Evolutionary conservation across 164 flowering plant genomes (phyloP).

Genomic region (Piper betle): DNA sequence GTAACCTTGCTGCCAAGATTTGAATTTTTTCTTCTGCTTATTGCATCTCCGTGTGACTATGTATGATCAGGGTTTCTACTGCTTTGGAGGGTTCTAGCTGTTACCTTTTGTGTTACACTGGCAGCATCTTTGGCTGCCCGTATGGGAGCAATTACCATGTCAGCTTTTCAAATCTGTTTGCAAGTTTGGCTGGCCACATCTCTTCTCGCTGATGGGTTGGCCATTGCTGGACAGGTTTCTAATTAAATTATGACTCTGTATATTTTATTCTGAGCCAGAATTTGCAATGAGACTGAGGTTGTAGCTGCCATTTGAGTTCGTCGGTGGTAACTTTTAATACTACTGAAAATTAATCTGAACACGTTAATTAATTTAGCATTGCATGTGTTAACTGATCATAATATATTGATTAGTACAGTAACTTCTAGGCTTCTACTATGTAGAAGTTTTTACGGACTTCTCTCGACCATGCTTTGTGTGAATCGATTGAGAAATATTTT

Average conservation of each 20-base stretch:
- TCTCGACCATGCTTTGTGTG: not conserved
- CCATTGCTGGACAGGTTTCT: constrained; percentile 78
- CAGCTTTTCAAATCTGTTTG: constrained; percentile 87
- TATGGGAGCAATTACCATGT: constrained; percentile 75
- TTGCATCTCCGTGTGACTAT: not conserved
- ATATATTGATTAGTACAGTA: not conserved
- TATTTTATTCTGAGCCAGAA: not conserved
- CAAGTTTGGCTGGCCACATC: constrained; percentile 92
- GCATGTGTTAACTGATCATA: no score
- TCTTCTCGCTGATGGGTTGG: constrained; percentile 79
- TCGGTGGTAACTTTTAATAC: no score
- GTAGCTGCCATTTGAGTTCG: no score
- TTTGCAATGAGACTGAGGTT: no score
- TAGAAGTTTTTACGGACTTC: not conserved
- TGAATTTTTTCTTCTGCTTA: not conserved
- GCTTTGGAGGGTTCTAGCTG: constrained; percentile 68
- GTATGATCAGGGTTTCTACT: constrained; percentile 44
- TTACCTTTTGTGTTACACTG: constrained; percentile 82
- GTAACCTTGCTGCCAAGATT: not conserved
- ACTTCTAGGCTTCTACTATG: not conserved
- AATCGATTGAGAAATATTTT: no score
- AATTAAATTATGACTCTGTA: not conserved
- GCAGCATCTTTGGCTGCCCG: constrained; percentile 90
- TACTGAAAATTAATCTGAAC: no score
- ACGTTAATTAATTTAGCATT: no score